phyloP scores from a whole-genome alignment of 139 green algal genomes.

The Picochlorum costavermella region DNA sequence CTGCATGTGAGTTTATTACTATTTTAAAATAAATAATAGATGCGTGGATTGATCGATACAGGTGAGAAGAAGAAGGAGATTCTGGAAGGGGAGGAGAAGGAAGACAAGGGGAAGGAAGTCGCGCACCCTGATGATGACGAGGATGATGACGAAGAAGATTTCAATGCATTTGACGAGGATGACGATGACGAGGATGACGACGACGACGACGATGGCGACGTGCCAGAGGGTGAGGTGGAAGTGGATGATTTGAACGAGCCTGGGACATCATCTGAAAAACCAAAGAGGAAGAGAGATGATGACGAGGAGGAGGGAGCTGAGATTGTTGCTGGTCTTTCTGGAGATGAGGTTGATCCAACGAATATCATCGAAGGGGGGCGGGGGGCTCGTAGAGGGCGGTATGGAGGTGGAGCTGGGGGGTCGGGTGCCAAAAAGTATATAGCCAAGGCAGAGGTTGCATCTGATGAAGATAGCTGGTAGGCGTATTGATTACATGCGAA shows the following conservation, averaged over 20 bases:
- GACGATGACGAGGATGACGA: conserved; percentile 6
- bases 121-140: conserved; percentile 15
- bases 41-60: neutral
- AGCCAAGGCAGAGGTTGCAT: conserved; percentile 21
- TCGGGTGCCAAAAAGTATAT: conserved; percentile 12
- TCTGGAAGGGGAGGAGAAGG: neutral
- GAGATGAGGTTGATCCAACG: conserved; percentile 31
- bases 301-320: conserved; percentile 4
- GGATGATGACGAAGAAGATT: conserved; percentile 20
- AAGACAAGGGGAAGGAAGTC: neutral
- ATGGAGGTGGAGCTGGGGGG: neutral
- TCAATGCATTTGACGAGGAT: conserved; percentile 5
- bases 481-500: neutral
- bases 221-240: neutral
- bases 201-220: conserved; percentile 10
- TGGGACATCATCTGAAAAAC: conserved; percentile 6
- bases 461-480: conserved; percentile 39
- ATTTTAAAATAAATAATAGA: too few species aligned
- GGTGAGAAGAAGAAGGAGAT: conserved; percentile 8
- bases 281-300: conserved; percentile 11
- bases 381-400: conserved; percentile 13
- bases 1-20: too few species aligned
- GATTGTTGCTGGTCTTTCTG: conserved; percentile 18
- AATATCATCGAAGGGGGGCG: conserved; percentile 26
- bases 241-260: conserved; percentile 2